Conservation (phyloP, 495 filamentous ascomycete species). For the Hypoxylon lienhwacheense region DNA sequence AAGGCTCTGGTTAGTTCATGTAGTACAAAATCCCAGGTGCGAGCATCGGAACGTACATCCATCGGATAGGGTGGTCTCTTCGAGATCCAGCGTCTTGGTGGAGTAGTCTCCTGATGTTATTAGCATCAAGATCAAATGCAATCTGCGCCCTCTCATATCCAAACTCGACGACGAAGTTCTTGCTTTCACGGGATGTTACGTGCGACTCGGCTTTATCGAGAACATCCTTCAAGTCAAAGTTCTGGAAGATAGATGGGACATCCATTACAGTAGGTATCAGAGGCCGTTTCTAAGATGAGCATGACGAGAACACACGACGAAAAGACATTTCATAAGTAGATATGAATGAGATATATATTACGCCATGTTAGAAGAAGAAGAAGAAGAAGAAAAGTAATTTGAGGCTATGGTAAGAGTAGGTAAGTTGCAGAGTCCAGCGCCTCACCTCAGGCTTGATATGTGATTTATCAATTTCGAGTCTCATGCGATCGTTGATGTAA, state of each 20-base stretch:
- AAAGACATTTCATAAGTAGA: not conserved
- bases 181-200: slow-evolving; percentile 46
- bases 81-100: slow-evolving; percentile 26
- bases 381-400: too few species aligned
- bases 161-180: slow-evolving; percentile 74
- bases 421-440: too few species aligned
- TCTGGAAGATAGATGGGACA: slow-evolving; percentile 45
- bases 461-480: too few species aligned
- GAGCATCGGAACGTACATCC: slow-evolving; percentile 60
- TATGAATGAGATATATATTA: too few species aligned
- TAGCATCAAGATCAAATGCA: slow-evolving; percentile 57
- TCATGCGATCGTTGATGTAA: too few species aligned
- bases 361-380: too few species aligned
- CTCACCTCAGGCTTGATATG: too few species aligned
- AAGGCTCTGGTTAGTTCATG: slow-evolving; percentile 13
- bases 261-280: not conserved
- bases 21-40: not conserved
- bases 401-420: too few species aligned
- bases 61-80: slow-evolving; percentile 50
- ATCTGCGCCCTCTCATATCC: slow-evolving; percentile 63
- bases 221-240: slow-evolving; percentile 57
- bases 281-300: slow-evolving; percentile 12
- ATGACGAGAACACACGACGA: not conserved
- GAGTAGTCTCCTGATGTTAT: slow-evolving; percentile 48
- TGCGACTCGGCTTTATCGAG: slow-evolving; percentile 47